A percentile compares a stretch with the other conserved stretches of the same genome.
phyloP scores from a whole-genome alignment of 2,329 filamentous ascomycete species.

The Falciphora oryzae region DNA sequence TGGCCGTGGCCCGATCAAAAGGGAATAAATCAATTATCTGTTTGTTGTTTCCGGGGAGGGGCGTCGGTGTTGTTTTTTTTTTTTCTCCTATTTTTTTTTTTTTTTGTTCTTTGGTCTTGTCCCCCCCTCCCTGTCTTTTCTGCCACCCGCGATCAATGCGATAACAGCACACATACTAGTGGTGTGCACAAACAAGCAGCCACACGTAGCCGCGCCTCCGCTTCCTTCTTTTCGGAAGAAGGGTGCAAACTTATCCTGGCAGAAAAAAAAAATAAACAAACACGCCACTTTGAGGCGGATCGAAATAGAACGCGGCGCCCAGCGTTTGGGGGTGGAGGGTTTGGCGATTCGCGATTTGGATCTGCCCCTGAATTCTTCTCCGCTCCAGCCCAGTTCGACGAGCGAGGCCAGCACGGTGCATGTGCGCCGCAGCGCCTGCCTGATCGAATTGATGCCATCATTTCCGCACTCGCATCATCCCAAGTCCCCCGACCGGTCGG shows the following conservation, averaged over 20 bases:
- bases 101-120: neutral
- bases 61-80: neutral
- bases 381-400: neutral
- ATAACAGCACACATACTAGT: neutral
- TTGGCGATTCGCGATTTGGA: neutral
- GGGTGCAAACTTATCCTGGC: neutral
- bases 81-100: neutral
- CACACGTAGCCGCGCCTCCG: neutral
- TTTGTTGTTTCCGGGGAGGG: neutral
- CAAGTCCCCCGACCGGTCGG: neutral
- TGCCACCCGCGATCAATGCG: neutral
- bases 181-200: neutral
- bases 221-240: neutral
- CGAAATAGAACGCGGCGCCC: neutral
- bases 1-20: neutral
- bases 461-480: neutral
- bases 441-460: neutral
- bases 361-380: neutral
- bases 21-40: neutral
- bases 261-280: neutral
- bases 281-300: neutral
- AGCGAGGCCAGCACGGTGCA: neutral
- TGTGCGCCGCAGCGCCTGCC: neutral
- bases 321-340: neutral
- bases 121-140: neutral